Evolutionary conservation across 1,284 basidiomycete genomes (phyloP), one percentile per base, ranked within the genome.

Genomic region (Gomphus bonarii): DNA sequence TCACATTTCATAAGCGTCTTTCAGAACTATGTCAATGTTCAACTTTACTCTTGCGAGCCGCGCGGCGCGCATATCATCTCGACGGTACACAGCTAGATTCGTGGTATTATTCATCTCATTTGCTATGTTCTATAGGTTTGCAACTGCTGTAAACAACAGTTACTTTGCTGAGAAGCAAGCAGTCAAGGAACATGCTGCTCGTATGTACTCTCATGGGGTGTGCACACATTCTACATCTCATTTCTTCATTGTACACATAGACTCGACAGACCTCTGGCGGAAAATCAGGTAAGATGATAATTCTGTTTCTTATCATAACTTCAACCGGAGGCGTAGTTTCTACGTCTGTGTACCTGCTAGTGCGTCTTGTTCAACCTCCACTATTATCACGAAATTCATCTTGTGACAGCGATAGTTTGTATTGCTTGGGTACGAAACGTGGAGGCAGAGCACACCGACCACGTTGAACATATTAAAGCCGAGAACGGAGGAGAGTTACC

Each of bases 401-500:
- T 20, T 7, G 52, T 53, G 48, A n/a, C 60, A 89, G 88, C 88
- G 57, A 72, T 78, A 36, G 78, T 81, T 56, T 77, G 79, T 62
- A 67, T 72, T 60, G 77, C 81, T 55, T 91, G 85, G 82, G 85
- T 87, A 52, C 84, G 84, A 73, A 85, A 87, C 58, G 74, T 81
- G 28, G 88, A 91, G 72, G 70, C 70, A 25, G 88, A 91, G 68
- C 89, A 92, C 65, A 76, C 75, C 51, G 80, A 76, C 10, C 88
- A 92, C 68, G 63, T 79, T 61, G 81, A 82, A 54, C 89, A 90
- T 68, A 67, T 87, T 69, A 83, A 78, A 66, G 75, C 79, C 47
- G 87, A 88, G 73, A 83, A 92, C 69, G 82, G 77, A 55, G 91
- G 89, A 54, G 74, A 80, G 59, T 75, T 88, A 51, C 88, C 88